Evolutionary conservation across 495 filamentous ascomycete genomes (phyloP).

Genomic region (Echria macrotheca): DNA sequence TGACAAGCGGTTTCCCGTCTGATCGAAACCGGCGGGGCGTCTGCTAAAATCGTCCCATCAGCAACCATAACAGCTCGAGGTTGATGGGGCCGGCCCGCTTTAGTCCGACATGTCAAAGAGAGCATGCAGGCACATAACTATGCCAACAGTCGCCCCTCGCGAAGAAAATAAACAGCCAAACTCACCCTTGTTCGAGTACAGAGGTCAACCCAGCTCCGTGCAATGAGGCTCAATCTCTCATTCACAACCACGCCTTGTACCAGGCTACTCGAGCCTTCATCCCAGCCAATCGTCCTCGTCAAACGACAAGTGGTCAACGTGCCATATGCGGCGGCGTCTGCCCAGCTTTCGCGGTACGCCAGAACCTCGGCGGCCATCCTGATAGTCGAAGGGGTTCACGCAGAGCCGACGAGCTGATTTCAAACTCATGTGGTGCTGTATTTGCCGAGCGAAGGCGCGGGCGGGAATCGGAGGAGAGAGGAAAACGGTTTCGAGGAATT

Average conservation of each 20-base stretch:
- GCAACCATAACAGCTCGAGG: too few relatives aligned
- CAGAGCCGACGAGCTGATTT: conserved; percentile 21
- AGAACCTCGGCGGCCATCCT: conserved; percentile 40
- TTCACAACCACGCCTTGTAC: conserved; percentile 11
- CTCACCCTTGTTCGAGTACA: conserved; percentile 24
- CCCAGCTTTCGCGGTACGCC: conserved; percentile 28
- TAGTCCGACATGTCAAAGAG: too few relatives aligned
- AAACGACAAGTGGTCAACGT: conserved; percentile 12
- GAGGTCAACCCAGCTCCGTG: conserved; percentile 27
- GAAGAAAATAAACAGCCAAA: too few relatives aligned
- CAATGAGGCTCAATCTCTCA: conserved; percentile 25
- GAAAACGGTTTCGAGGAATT: not conserved
- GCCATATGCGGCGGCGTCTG: conserved; percentile 22
- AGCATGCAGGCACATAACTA: too few relatives aligned
- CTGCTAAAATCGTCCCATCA: too few relatives aligned
- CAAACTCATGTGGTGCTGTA: conserved; percentile 42
- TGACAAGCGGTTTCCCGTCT: conserved; percentile 4
- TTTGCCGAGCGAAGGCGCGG: conserved; percentile 15
- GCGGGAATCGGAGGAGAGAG: conserved; percentile 5
- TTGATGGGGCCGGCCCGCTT: too few relatives aligned
- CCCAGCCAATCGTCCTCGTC: conserved; percentile 20
- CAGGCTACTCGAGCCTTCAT: conserved; percentile 10
- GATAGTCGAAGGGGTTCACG: conserved; percentile 35
- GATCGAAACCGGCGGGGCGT: not conserved
- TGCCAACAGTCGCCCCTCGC: too few relatives aligned